Conservation (phyloP, 1,284 basidiomycete genomes). For the Leccinum pallidistipes region DNA sequence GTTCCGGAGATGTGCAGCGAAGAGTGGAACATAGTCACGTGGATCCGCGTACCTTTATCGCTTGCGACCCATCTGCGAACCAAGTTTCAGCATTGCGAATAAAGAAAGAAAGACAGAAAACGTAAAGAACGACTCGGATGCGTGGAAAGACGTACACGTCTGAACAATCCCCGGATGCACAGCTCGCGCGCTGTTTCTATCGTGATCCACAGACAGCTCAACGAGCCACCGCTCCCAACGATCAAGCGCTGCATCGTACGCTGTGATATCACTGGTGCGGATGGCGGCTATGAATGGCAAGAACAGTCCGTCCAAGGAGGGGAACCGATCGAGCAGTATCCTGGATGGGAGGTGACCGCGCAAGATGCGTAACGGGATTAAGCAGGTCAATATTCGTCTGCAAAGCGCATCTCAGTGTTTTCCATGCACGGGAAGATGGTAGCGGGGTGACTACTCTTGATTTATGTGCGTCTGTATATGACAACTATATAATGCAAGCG, state of each 20-base stretch:
- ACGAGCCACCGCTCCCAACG: neutral
- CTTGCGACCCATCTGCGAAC: too few species aligned
- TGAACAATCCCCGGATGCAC: neutral
- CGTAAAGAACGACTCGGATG: slow-evolving; percentile 37
- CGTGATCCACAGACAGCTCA: neutral
- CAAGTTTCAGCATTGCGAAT: too few species aligned
- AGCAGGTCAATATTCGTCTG: slow-evolving; percentile 86
- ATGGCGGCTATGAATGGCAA: slow-evolving; percentile 81
- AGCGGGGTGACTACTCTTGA: slow-evolving; percentile 69
- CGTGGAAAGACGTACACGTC: too few species aligned
- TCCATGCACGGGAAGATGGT: neutral
- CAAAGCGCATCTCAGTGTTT: neutral
- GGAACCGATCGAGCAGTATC: slow-evolving; percentile 69
- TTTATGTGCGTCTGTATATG: slow-evolving; percentile 67
- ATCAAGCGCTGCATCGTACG: neutral
- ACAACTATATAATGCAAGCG: slow-evolving; percentile 81
- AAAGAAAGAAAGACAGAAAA: too few species aligned
- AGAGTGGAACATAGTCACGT: too few species aligned
- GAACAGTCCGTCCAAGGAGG: slow-evolving; percentile 74
- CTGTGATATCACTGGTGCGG: slow-evolving; percentile 66
- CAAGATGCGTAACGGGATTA: slow-evolving; percentile 87
- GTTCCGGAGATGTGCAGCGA: too few species aligned
- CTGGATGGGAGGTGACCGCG: slow-evolving; percentile 81
- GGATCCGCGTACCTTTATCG: too few species aligned
- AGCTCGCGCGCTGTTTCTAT: neutral